phyloP scores from a whole-genome alignment of 2,329 filamentous ascomycete genomes.

The Colletotrichum sp. region DNA sequence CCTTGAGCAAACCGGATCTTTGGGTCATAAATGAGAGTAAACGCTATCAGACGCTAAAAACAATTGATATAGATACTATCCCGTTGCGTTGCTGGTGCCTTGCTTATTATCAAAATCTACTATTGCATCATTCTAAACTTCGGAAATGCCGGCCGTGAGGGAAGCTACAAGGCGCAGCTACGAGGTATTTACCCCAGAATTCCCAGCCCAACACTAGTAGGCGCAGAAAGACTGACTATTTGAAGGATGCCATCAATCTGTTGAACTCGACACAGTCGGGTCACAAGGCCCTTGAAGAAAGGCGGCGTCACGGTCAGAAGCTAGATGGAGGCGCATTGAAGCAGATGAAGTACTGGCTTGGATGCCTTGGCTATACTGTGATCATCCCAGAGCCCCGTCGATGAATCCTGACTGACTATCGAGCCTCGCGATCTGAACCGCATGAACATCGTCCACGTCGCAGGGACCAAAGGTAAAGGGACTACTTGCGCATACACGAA shows the following conservation, averaged over 20 bases:
- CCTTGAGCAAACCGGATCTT: not conserved
- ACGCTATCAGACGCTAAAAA: not conserved
- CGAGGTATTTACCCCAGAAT: not conserved
- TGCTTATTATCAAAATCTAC: not conserved
- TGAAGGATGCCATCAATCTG: not conserved
- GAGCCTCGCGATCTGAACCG: not conserved
- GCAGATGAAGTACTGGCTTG: not conserved
- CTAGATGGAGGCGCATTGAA: not conserved
- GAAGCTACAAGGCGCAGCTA: not conserved
- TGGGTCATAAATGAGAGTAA: not conserved
- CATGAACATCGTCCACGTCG: not conserved
- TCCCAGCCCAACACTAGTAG: not conserved
- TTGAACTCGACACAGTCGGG: not conserved
- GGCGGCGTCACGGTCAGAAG: not conserved
- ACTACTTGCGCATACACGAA: not conserved
- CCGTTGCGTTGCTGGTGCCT: not conserved
- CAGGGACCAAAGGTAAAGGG: not conserved
- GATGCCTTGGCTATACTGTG: not conserved
- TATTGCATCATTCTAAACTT: not conserved
- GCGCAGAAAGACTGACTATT: not conserved
- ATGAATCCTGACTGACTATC: not conserved
- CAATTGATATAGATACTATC: rapidly evolving
- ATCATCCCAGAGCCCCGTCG: no score
- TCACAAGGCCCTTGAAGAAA: not conserved
- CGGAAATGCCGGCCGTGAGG: not conserved